Conservation (phyloP, 768 basidiomycete genomes). For the Tulasnella sp. region DNA sequence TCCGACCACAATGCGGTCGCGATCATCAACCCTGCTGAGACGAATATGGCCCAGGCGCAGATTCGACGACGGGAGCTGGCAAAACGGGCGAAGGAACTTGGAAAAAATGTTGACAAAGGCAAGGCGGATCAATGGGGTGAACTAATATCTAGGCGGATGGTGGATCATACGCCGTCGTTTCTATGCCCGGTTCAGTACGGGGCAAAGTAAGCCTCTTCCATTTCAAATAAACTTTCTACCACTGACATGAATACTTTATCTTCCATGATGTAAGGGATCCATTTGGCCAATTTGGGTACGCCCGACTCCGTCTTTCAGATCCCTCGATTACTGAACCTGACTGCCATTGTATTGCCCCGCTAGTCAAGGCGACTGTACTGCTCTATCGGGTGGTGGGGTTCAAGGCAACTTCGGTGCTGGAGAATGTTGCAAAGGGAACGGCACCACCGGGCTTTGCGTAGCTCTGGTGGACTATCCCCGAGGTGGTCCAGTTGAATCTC, state of each 20-base stretch:
- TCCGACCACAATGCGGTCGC: conserved; percentile 29
- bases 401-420: background rate
- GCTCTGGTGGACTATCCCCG: background rate
- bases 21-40: conserved; percentile 11
- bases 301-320: background rate
- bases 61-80: background rate
- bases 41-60: conserved; percentile 5
- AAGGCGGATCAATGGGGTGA: background rate
- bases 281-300: background rate
- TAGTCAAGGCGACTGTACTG: conserved; percentile 1
- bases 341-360: too few species aligned
- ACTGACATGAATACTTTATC: background rate
- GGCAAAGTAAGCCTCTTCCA: background rate
- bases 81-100: conserved; percentile 5
- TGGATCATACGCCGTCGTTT: background rate
- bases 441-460: background rate
- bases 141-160: background rate
- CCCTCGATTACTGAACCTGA: background rate
- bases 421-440: conserved; percentile 14
- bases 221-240: too few species aligned
- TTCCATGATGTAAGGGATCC: background rate
- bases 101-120: background rate
- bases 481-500: background rate
- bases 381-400: background rate
- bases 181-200: background rate